These are phyloP conservation scores for Fusarium longipes DNA, from an alignment of 2,329 filamentous ascomycete species.

Conservation along the genomic window DNA sequence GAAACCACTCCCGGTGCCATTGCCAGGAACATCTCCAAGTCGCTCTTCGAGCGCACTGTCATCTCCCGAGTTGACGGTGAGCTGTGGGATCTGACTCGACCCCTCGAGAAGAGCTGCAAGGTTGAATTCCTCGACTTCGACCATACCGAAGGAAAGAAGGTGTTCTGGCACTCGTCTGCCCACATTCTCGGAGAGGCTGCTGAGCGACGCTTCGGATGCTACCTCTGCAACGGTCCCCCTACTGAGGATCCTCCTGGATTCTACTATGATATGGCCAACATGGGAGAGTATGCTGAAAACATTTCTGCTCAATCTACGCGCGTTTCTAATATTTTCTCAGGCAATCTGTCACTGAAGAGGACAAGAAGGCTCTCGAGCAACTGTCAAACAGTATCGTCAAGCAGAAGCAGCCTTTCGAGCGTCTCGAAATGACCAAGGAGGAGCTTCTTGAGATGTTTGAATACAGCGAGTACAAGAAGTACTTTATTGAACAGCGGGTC, in stretches of 20 bases:
- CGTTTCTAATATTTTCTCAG: constrained; percentile 61
- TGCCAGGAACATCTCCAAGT: constrained; percentile 84
- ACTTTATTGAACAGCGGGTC: constrained; percentile 81
- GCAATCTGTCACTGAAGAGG: constrained; percentile 76
- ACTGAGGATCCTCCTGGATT: constrained; percentile 82
- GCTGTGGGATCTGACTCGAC: constrained; percentile 93
- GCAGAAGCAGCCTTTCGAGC: constrained; percentile 95
- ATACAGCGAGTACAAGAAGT: constrained; percentile 98
- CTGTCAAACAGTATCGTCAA: constrained; percentile 88
- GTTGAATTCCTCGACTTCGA: constrained; percentile 89
- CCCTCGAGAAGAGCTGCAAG: constrained; percentile 87
- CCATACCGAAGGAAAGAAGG: constrained; percentile 74
- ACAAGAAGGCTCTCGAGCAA: constrained; percentile 87
- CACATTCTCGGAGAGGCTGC: constrained; percentile 96
- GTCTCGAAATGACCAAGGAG: constrained; percentile 88
- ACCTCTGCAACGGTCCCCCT: constrained; percentile 92
- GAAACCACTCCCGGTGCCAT: constrained; percentile 89
- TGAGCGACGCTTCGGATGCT: constrained; percentile 90
- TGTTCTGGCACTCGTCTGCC: constrained; percentile 98
- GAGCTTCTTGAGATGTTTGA: constrained; percentile 94
- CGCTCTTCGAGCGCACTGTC: constrained; percentile 84
- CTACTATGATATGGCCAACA: constrained; percentile 93
- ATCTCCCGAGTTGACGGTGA: constrained; percentile 85
- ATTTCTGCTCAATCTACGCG: not conserved
- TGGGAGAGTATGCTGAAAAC: constrained; percentile 50